Conservation (phyloP, 2,329 filamentous ascomycete species). For the Bipolaris victoriae region DNA sequence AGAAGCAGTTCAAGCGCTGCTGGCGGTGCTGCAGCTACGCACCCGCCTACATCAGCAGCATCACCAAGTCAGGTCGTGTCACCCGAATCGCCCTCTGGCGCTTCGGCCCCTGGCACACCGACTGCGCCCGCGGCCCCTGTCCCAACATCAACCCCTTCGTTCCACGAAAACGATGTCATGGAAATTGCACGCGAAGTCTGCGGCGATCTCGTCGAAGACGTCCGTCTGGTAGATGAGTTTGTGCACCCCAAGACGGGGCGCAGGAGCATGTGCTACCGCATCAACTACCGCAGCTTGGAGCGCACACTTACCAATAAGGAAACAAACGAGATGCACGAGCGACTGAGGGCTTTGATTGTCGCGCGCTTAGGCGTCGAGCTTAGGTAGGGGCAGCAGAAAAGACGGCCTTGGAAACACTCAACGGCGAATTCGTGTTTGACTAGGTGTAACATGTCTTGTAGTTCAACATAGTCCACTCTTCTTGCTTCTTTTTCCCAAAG, state of each 20-base stretch:
- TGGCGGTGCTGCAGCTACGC: constrained; percentile 30
- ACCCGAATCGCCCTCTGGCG: constrained; percentile 8
- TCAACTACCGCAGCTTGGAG: constrained; percentile 93
- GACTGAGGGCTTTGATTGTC: constrained; percentile 69
- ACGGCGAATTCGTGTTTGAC: background rate
- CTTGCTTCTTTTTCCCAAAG: no score
- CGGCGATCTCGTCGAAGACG: constrained; percentile 87
- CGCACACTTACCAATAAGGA: constrained; percentile 85
- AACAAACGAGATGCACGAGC: constrained; percentile 75
- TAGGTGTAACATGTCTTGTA: background rate
- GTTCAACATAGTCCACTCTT: no score
- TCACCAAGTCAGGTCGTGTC: constrained; percentile 1
- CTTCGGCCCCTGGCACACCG: background rate
- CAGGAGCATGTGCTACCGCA: constrained; percentile 86
- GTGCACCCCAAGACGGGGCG: constrained; percentile 82
- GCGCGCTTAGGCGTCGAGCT: constrained; percentile 79
- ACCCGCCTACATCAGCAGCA: constrained; percentile 15
- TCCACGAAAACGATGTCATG: constrained; percentile 98
- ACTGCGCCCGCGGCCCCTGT: constrained; percentile 49
- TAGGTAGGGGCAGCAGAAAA: constrained; percentile 54
- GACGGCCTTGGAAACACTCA: background rate
- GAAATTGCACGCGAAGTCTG: constrained; percentile 85
- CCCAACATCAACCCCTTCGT: constrained; percentile 44
- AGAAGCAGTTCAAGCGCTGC: constrained; percentile 26
- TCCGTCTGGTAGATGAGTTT: constrained; percentile 83